Evolutionary conservation across 2,329 filamentous ascomycete species (phyloP), one percentile per base, ranked within the genome.

Genomic region (Cryphonectria carpinicola): DNA sequence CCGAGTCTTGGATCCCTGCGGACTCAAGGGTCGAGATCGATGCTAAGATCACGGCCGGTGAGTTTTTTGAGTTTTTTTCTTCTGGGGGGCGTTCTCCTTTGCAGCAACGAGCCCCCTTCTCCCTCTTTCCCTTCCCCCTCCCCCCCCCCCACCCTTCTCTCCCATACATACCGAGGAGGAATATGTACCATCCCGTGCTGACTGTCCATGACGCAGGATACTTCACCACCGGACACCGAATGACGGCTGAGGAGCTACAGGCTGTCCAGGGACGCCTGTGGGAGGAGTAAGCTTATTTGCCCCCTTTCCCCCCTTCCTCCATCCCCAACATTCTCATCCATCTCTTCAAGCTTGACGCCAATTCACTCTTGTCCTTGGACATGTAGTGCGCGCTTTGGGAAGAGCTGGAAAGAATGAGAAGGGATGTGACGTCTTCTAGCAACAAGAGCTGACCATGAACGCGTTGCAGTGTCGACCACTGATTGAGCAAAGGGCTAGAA

Each of bases 21-120:
- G 96, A 98, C 82, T 97, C 94, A 67, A 87, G 95, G 75, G 96
- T 98, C n/a, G 96, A 99, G 81, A 99, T 98, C 78, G 96, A 98
- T 81, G 96, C 96, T 71, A 98, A 98, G 85, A 98, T 98, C 79
- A 96, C 95, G 76, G 94, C 95, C 72, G 96, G 92, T 94, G 83
- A 82, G 89, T 83, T 69, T 46, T 54, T 54, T 66, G 46, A 22
- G 14, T 43, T 17, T 19, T 17, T n/a, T 8, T 8, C n/a, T n/a
- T n/a, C n/a, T n/a, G n/a, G n/a, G n/a, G 2, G 22, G 52, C 25
- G 52, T 28, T 56, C 41, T 56, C 25, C 10, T 35, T 25, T 17
- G 54, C 22, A 10, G 46, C 46, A 49, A 49, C 46, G 19, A 19
- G 8, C 5, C 7, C 46, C 22, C 46, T 4, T 22, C 46, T 17